phyloP scores from a whole-genome alignment of 1,284 basidiomycete genomes.

The Leccinum laetum region DNA sequence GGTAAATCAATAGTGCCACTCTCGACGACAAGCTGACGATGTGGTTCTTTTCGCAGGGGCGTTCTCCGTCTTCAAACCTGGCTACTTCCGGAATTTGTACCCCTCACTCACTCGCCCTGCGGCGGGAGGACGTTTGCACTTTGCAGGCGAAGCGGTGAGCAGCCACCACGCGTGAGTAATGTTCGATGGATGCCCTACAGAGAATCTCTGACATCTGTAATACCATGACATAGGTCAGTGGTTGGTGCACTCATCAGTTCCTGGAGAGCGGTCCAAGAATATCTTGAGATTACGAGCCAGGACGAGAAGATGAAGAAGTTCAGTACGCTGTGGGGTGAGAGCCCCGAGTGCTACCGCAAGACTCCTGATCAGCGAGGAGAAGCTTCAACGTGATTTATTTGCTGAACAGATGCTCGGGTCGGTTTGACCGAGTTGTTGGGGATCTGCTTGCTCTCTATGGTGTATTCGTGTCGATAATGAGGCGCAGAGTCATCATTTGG shows the following conservation, averaged over 20 bases:
- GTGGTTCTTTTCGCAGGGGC: not conserved
- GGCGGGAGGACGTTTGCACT: not conserved
- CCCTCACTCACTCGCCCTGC: not conserved
- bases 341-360: conserved; percentile 16
- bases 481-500: no score
- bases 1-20: conserved; percentile 7
- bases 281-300: conserved; percentile 20
- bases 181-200: no score
- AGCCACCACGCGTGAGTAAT: not conserved
- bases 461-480: no score
- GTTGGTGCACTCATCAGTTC: conserved; percentile 27
- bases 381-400: not conserved
- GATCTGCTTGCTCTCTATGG: no score
- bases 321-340: conserved; percentile 20
- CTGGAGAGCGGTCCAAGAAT: conserved; percentile 26
- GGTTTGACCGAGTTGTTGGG: not conserved
- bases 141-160: not conserved
- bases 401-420: conserved; percentile 3
- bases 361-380: not conserved
- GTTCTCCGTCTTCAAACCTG: not conserved
- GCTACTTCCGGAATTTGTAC: not conserved
- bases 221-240: conserved; percentile 15
- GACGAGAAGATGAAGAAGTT: conserved; percentile 11
- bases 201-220: not conserved
- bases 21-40: not conserved